Evolutionary conservation across 176 grass and related monocot genomes (phyloP).

Genomic region (Alloteropsis semialata): DNA sequence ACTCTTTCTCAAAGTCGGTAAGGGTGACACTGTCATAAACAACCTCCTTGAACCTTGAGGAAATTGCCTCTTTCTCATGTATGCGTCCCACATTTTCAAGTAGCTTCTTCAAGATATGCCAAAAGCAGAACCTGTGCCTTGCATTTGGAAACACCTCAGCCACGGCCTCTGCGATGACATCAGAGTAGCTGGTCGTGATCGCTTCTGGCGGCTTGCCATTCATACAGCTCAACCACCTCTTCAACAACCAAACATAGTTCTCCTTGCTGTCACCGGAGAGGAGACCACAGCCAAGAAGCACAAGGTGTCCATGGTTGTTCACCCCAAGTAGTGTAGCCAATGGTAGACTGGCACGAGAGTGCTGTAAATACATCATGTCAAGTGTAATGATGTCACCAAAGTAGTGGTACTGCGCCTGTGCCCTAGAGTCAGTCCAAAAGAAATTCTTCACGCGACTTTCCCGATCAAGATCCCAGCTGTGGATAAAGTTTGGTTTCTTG

Average conservation of each 20-base stretch:
- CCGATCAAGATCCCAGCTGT: conserved; percentile 78
- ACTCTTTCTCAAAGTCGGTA: conserved; percentile 78
- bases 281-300: conserved; percentile 69
- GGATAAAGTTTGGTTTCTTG: conserved; percentile 67
- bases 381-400: conserved; percentile 66
- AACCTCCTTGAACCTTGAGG: conserved; percentile 70
- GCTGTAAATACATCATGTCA: conserved; percentile 74
- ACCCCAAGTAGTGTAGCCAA: conserved; percentile 72
- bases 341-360: conserved; percentile 37
- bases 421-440: conserved; percentile 79
- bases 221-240: conserved; percentile 75
- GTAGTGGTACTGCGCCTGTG: conserved; percentile 60
- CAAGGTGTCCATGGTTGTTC: conserved; percentile 85
- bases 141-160: conserved; percentile 60
- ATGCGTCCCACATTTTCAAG: conserved; percentile 60
- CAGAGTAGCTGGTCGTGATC: conserved; percentile 60
- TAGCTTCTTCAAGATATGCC: conserved; percentile 83
- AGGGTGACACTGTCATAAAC: conserved; percentile 78
- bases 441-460: conserved; percentile 66
- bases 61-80: conserved; percentile 69
- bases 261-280: conserved; percentile 58
- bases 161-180: conserved; percentile 57
- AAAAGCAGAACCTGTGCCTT: conserved; percentile 71
- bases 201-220: conserved; percentile 70
- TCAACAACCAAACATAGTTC: conserved; percentile 75